These are phyloP conservation scores for Candida ortonii DNA, from an alignment of 805 yeast species.

Conservation along the genomic window DNA sequence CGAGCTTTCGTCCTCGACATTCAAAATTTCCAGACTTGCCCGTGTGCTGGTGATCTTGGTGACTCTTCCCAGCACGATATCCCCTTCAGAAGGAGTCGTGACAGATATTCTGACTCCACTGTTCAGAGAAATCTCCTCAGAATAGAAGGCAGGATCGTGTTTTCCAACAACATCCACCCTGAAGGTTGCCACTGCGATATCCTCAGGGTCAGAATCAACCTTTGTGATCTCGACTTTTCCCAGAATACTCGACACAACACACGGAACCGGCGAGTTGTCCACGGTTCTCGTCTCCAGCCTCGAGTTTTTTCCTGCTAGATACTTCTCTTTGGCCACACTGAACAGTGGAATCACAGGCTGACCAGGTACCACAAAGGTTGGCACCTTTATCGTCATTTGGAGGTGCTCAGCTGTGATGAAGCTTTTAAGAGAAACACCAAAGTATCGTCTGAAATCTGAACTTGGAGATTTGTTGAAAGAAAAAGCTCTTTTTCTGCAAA, in stretches of 20 bases:
- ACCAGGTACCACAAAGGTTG: conserved; percentile 69
- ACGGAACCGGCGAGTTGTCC: conserved; percentile 37
- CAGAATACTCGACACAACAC: conserved; percentile 54
- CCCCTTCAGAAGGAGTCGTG: conserved; percentile 80
- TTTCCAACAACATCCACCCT: conserved; percentile 23
- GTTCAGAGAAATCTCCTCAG: conserved; percentile 1
- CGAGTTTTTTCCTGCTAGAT: conserved; percentile 65
- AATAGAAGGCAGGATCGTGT: conserved; percentile 18
- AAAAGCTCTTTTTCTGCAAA: no score
- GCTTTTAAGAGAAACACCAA: no score
- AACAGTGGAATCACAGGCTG: conserved; percentile 66
- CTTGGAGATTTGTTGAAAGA: no score
- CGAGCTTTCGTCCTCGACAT: conserved; percentile 46
- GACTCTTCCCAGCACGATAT: conserved; percentile 74
- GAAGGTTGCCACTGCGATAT: conserved; percentile 9
- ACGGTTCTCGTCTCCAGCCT: conserved; percentile 45
- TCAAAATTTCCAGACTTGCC: conserved; percentile 71
- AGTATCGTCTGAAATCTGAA: no score
- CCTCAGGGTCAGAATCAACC: conserved; percentile 22
- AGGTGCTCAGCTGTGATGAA: neutral
- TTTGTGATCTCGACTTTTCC: conserved; percentile 50
- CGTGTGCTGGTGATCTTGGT: conserved; percentile 64
- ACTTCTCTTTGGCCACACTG: conserved; percentile 37
- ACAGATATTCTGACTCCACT: conserved; percentile 16
- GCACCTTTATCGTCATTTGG: conserved; percentile 31